These are phyloP conservation scores for Phaeoacremonium minimum DNA, from an alignment of 2,329 filamentous ascomycete genomes.

Conservation along the genomic window DNA sequence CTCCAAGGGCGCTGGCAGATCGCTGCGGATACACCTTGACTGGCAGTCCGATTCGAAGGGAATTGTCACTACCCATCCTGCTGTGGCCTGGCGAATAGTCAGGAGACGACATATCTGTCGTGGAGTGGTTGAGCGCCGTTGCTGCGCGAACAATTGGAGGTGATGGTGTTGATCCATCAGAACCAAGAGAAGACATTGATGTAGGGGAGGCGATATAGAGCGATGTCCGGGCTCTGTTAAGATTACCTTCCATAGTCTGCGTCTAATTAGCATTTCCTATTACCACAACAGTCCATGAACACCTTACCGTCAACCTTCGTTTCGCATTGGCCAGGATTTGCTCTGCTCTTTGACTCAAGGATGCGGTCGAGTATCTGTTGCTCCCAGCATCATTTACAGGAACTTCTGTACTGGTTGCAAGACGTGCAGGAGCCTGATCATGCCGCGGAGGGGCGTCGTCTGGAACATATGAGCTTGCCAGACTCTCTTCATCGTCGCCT, in stretches of 20 bases:
- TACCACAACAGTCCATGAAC: neutral
- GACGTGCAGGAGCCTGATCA: slow-evolving; percentile 2
- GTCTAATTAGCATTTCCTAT: slow-evolving; percentile 14
- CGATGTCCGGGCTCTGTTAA: slow-evolving; percentile 71
- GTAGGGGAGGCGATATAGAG: slow-evolving; percentile 52
- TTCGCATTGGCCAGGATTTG: slow-evolving; percentile 92
- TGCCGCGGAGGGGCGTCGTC: slow-evolving; percentile 30
- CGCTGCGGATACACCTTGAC: slow-evolving; percentile 43
- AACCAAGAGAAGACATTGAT: slow-evolving; percentile 60
- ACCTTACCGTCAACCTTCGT: slow-evolving; percentile 76
- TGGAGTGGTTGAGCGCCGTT: slow-evolving; percentile 27
- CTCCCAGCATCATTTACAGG: slow-evolving; percentile 31
- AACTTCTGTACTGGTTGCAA: neutral
- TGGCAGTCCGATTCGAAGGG: slow-evolving; percentile 38
- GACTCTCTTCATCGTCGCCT: slow-evolving; percentile 64
- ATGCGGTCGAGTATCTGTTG: slow-evolving; percentile 65
- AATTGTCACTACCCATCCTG: slow-evolving; percentile 59
- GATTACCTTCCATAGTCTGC: slow-evolving; percentile 90
- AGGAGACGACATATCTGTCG: slow-evolving; percentile 15
- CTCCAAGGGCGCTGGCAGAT: slow-evolving; percentile 60
- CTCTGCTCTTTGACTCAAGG: slow-evolving; percentile 79
- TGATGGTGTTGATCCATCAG: slow-evolving; percentile 48
- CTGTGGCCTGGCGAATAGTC: slow-evolving; percentile 41
- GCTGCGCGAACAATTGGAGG: slow-evolving; percentile 40
- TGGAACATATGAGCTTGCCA: slow-evolving; percentile 52